phyloP scores from a whole-genome alignment of 768 basidiomycete species.

The Tephrocybe sp. region DNA sequence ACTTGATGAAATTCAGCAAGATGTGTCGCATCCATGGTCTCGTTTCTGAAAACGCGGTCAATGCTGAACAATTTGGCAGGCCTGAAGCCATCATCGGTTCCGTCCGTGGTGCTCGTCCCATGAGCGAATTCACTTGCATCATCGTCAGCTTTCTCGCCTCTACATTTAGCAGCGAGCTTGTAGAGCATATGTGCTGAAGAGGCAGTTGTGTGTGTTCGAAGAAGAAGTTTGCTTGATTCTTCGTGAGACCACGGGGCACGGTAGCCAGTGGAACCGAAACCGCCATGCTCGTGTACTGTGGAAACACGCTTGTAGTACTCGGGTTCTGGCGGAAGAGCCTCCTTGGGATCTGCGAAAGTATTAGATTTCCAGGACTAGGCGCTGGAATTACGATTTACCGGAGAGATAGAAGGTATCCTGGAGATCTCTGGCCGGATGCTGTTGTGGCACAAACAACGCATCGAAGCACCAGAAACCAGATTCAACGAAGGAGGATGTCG shows the following conservation, averaged over 20 bases:
- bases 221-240: conserved; percentile 88
- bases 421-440: conserved; percentile 95
- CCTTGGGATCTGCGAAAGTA: conserved; percentile 63
- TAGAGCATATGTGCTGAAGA: conserved; percentile 94
- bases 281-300: conserved; percentile 82
- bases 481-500: conserved; percentile 93
- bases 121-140: conserved; percentile 43
- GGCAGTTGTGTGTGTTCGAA: conserved; percentile 97
- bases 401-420: conserved; percentile 99
- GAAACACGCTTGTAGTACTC: conserved; percentile 88
- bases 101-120: conserved; percentile 31
- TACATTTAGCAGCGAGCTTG: conserved; percentile 83
- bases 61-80: conserved; percentile 96
- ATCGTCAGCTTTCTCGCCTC: conserved; percentile 52
- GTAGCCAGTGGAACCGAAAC: conserved; percentile 93
- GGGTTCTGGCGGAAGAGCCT: conserved; percentile 70
- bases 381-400: conserved; percentile 58
- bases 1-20: conserved; percentile 99
- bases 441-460: conserved; percentile 96
- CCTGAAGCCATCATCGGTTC: conserved; percentile 72
- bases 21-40: conserved; percentile 98
- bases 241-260: conserved; percentile 93
- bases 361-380: neutral
- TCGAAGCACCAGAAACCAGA: conserved; percentile 99
- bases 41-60: conserved; percentile 97